Evolutionary conservation across 805 yeast genomes (phyloP), one percentile per base, ranked within the genome.

Genomic region (Candida pseudoglaebosa): DNA sequence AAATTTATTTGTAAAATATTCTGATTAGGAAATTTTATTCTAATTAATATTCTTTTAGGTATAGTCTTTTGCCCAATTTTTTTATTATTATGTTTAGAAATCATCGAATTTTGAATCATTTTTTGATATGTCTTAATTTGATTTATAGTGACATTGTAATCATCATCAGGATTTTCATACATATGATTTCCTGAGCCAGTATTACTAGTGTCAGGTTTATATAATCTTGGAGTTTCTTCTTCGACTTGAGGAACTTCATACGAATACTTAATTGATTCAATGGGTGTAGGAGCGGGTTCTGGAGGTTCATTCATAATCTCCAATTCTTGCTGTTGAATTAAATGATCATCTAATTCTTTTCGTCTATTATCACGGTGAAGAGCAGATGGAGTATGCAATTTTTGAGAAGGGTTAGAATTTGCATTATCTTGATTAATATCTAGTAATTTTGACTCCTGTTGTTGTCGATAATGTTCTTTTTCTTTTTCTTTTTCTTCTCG

Each of bases 151-250:
- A 68, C 49, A 16, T 63, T 59, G 47, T 68, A 68, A 44, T 68
- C 73, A 26, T 57, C 62, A 13, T 66, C 71, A 3, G 71, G 71
- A 41, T 67, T 68, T 16, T 67, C 70, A 39, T 66, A 68, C 1
- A 41, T 36, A 10, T 41, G 35, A 2, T 24, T 28, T 2, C 38
- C 9, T 4, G 46, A 24, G 6, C 34, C 20, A 2, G 38, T 18
- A 9, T 24, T 19, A 16, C 31, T n/a, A 12, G 17, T 14, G 4
- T 20, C 26, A 5, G 62, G 61, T 13, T 53, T 37, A 32, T 39
- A 57, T 22, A 57, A 38, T 32, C 45, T 53, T 2, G 61, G 58
- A 12, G 42, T 26, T 39, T 46, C 46, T n/a, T 36, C 24, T n/a
- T 6, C 29, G 6, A 21, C n/a, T 16, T 42, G 40, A 15, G 40